A percentile compares a stretch with the other conserved stretches of the same genome.
Evolutionary conservation across 1,284 basidiomycete genomes (phyloP).

Genomic region (Naganishia sp.): DNA sequence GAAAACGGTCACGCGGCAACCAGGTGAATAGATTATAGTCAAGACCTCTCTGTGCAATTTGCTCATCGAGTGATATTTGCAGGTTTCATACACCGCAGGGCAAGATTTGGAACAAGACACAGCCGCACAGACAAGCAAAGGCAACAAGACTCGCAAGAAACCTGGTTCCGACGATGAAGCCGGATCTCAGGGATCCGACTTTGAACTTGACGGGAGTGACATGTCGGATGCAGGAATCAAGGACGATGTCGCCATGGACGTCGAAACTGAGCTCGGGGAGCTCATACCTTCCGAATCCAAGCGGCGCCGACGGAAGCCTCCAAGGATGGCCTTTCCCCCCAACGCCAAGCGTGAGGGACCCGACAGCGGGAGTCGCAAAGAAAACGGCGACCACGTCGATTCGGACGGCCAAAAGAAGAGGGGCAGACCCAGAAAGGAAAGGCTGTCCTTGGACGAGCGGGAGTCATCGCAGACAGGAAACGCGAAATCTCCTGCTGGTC

Average conservation of each 20-base stretch:
- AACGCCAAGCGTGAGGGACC: not conserved
- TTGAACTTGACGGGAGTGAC: slow-evolving; percentile 4
- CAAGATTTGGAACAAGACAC: not conserved
- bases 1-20: slow-evolving; percentile 19
- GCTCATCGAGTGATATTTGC: not conserved
- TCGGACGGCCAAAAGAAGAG: not conserved
- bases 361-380: not conserved
- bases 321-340: not conserved
- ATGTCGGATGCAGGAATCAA: slow-evolving; percentile 6
- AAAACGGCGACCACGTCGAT: not conserved
- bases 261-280: slow-evolving; percentile 2
- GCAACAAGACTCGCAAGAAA: too few relatives aligned
- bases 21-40: slow-evolving; percentile 9
- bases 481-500: too few relatives aligned
- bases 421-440: slow-evolving; percentile 5
- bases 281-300: slow-evolving; percentile 1
- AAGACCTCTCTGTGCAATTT: not conserved
- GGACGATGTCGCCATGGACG: not conserved
- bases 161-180: not conserved
- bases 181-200: slow-evolving; percentile 21
- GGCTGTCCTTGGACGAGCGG: not conserved
- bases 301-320: not conserved
- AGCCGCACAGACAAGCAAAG: not conserved
- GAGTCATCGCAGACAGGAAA: not conserved
- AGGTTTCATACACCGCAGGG: slow-evolving; percentile 6